Percentiles rank a stretch among this genome's conserved stretches.
Evolutionary conservation across 2,329 filamentous ascomycete genomes (phyloP).

Genomic region (Penicillium janthinellum): DNA sequence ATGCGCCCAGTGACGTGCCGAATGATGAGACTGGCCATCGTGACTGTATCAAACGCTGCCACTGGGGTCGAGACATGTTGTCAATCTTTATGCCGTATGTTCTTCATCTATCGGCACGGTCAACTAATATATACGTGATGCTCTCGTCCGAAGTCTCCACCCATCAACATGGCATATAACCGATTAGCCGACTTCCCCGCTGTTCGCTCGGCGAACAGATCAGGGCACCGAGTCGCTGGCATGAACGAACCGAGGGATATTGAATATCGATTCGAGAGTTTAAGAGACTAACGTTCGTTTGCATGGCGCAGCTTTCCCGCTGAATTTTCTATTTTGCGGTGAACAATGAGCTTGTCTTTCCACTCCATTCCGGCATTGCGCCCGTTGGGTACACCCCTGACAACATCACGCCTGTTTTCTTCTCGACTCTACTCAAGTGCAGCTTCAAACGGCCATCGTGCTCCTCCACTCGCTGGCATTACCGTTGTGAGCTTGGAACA

Average conservation of each 20-base stretch:
- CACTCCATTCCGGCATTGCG: background rate
- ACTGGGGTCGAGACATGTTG: constrained; percentile 20
- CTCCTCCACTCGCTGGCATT: constrained; percentile 46
- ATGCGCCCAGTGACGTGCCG: background rate
- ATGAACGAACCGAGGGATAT: background rate
- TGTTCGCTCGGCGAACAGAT: constrained; percentile 69
- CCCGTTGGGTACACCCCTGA: background rate
- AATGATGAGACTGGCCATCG: constrained; percentile 5
- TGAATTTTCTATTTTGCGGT: background rate
- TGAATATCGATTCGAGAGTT: background rate
- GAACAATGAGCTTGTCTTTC: constrained; percentile 8
- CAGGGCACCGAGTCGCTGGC: background rate
- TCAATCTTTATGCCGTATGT: background rate
- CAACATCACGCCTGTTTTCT: background rate
- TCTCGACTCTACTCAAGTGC: constrained; percentile 11
- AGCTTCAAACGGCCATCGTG: constrained; percentile 2
- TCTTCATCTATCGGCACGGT: background rate
- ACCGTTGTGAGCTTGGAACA: constrained; percentile 58
- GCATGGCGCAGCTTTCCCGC: background rate
- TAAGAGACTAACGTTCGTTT: background rate
- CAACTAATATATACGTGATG: constrained; percentile 1
- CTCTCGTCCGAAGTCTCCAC: background rate
- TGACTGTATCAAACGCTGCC: constrained; percentile 13
- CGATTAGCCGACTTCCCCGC: constrained; percentile 50
- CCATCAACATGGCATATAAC: constrained; percentile 9